Percentiles rank a stretch among this genome's conserved stretches.
These are phyloP conservation scores for Tetracladium maxilliforme DNA, from an alignment of 2,329 filamentous ascomycete species.

Conservation along the genomic window DNA sequence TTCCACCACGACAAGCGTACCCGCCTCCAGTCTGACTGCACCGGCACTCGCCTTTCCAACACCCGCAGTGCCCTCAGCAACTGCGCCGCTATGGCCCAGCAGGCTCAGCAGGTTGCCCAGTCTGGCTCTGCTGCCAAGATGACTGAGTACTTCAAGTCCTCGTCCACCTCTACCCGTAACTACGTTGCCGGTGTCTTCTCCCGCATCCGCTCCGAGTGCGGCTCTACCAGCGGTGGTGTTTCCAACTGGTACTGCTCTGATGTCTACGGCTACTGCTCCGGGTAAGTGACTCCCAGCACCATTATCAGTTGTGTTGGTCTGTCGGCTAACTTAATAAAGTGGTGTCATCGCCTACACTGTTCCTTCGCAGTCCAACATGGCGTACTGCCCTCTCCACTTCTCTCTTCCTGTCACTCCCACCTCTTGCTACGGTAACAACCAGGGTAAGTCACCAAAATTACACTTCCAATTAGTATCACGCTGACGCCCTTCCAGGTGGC, in stretches of 20 bases:
- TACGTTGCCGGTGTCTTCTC: constrained; percentile 35
- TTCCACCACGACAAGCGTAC: constrained; percentile 30
- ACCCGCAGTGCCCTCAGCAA: constrained; percentile 35
- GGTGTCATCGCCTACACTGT: constrained; percentile 47
- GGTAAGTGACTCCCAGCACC: constrained; percentile 14
- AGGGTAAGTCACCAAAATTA: too few species aligned
- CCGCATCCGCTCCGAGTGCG: constrained; percentile 38
- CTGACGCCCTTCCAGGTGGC: too few species aligned
- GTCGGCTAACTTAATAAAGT: constrained; percentile 7
- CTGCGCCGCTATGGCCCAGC: constrained; percentile 34
- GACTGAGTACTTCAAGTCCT: constrained; percentile 50
- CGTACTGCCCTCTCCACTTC: constrained; percentile 49
- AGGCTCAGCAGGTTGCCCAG: constrained; percentile 33
- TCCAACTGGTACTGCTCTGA: constrained; percentile 46
- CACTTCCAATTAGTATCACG: too few species aligned
- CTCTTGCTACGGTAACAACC: too few species aligned
- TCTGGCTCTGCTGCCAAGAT: constrained; percentile 33
- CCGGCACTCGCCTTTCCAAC: constrained; percentile 24
- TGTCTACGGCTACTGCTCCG: constrained; percentile 36
- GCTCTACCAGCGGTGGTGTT: constrained; percentile 26
- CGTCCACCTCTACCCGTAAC: constrained; percentile 24
- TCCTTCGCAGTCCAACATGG: constrained; percentile 35
- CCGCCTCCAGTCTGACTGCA: constrained; percentile 36
- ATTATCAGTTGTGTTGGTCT: neutral
- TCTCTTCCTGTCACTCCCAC: too few species aligned